Percentiles rank a stretch among this genome's conserved stretches.
phyloP scores from a whole-genome alignment of 2,329 filamentous ascomycete species.

The Penicillium sp. region DNA sequence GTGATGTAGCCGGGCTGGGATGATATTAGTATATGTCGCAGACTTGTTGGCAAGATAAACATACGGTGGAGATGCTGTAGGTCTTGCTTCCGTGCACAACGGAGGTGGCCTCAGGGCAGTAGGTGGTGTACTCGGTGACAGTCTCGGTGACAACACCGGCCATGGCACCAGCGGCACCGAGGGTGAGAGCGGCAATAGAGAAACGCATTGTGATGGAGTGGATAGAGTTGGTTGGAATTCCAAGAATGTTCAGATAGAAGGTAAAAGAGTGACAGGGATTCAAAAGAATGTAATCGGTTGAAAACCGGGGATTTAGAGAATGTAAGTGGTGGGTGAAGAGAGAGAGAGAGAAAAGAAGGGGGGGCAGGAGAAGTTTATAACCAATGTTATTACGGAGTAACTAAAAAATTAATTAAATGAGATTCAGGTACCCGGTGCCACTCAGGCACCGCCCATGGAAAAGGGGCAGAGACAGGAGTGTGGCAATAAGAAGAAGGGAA shows the following conservation, averaged over 20 bases:
- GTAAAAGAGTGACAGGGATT: slow-evolving; percentile 8
- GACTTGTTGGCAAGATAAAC: slow-evolving; percentile 11
- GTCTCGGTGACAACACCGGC: slow-evolving; percentile 58
- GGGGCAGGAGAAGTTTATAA: slow-evolving; percentile 11
- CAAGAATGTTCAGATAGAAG: slow-evolving; percentile 11
- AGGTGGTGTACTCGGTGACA: slow-evolving; percentile 66
- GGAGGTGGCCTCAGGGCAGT: slow-evolving; percentile 66
- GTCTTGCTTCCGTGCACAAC: slow-evolving; percentile 63
- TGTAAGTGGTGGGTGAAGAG: slow-evolving; percentile 15
- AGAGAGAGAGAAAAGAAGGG: slow-evolving; percentile 3
- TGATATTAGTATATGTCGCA: not conserved
- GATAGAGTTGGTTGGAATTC: slow-evolving; percentile 4
- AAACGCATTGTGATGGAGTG: slow-evolving; percentile 48
- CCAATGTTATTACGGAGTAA: not conserved
- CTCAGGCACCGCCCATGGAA: slow-evolving; percentile 6
- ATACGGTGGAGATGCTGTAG: slow-evolving; percentile 66
- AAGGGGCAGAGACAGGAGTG: slow-evolving; percentile 1
- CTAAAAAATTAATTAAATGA: slow-evolving; percentile 4
- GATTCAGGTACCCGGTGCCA: slow-evolving; percentile 23
- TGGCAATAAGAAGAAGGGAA: not conserved
- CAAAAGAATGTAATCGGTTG: slow-evolving; percentile 25
- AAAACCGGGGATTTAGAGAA: slow-evolving; percentile 19
- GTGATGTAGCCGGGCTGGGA: slow-evolving; percentile 63
- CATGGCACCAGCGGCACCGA: slow-evolving; percentile 39
- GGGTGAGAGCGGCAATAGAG: slow-evolving; percentile 41